phyloP scores from a whole-genome alignment of 257 asterid species.

The Ilex asprella region DNA sequence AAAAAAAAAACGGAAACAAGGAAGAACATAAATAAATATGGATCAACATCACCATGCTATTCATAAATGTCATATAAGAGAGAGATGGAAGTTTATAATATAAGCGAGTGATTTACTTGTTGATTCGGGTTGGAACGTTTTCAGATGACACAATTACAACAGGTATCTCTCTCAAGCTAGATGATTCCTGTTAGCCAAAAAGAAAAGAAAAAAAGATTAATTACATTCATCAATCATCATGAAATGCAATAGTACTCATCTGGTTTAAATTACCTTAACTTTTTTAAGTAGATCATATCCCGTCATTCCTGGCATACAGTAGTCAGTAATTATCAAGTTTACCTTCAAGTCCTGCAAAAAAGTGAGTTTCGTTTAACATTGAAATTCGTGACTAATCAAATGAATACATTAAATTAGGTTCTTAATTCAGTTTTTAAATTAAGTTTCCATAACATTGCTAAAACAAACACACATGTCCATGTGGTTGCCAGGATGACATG shows the following conservation, averaged over 20 bases:
- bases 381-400: too few relatives aligned
- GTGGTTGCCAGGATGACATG: too few relatives aligned
- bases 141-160: constrained; percentile 35
- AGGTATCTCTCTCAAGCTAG: constrained; percentile 29
- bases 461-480: too few relatives aligned
- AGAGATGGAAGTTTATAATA: too few relatives aligned
- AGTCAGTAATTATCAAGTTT: constrained; percentile 30
- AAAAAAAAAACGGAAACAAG: too few relatives aligned
- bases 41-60: too few relatives aligned
- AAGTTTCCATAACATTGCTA: too few relatives aligned
- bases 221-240: too few relatives aligned
- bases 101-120: constrained; percentile 15
- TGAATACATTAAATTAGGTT: too few relatives aligned
- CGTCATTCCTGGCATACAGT: constrained; percentile 41
- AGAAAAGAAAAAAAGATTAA: background rate
- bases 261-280: constrained; percentile 23
- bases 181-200: constrained; percentile 25
- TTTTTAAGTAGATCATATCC: constrained; percentile 39
- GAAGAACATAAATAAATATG: background rate
- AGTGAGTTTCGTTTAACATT: too few relatives aligned
- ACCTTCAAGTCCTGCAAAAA: constrained; percentile 11
- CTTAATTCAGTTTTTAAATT: too few relatives aligned
- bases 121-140: constrained; percentile 23
- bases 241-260: too few relatives aligned
- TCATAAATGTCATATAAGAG: background rate